Evolutionary conservation across 805 yeast species (phyloP), one percentile per base, ranked within the genome.

Genomic region (Barnettozyma californica): DNA sequence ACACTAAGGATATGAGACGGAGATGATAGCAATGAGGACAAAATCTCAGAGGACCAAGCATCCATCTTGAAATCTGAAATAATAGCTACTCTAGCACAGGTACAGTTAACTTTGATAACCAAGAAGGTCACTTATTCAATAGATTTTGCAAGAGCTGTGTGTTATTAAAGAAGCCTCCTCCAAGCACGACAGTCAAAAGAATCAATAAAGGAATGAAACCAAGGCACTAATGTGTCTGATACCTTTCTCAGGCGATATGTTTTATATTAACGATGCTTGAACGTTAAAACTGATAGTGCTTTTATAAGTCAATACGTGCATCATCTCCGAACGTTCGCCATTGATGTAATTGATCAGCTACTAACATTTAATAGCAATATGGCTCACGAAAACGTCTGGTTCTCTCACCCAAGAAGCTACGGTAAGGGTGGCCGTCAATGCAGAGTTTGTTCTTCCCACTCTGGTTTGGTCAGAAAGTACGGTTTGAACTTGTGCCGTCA

Each of bases 361-460:
- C 63, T 59, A 60, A 61, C 63, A 44, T n/a, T n/a, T 7, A 33
- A 33, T 64, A 72, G 77, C 81, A 87, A 78, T 56, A 91, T 91
- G 98, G 97, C 97, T 86, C 98, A 91, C 97, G 97, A 89, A 85
- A 85, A 89, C 90, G 96, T 92, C 84, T 94, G 99, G 99, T 94
- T 78, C 85, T 91, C 98, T 76, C 99, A 94, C 96, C 99, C 99
- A 84, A 89, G 98, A 88, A 91, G 87, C 80, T 92, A 82, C 90
- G 99, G 99, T 79, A 94, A 94, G 88, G 99, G 99, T 81, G 87
- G 98, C 70, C 96, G 99, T 83, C 94, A 88, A 81, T 94, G 98
- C 84, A 94, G 98, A 78, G 91, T 92, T 83, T 89, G 96, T 75
- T 82, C 96, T 69, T 88, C 98, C 77, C 97, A 92, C 91, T 76